Evolutionary conservation across 768 basidiomycete species (phyloP).

Genomic region (Atractiella rhizophila): DNA sequence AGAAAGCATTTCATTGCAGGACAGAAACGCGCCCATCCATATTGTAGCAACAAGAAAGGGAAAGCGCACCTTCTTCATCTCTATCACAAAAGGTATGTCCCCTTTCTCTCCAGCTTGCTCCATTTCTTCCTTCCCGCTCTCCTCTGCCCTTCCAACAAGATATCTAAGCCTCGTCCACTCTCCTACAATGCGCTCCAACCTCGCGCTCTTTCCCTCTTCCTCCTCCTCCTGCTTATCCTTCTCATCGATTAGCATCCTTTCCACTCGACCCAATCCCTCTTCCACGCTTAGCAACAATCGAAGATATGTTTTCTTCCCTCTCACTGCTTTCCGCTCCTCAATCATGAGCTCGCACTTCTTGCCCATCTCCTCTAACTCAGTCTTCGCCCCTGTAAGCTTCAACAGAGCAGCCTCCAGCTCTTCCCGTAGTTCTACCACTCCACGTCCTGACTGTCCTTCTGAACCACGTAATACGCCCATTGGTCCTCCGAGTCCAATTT

Average conservation of each 20-base stretch:
- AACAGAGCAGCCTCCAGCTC: constrained; percentile 40
- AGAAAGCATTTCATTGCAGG: too few species aligned
- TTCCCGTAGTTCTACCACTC: constrained; percentile 35
- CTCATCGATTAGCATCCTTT: constrained; percentile 51
- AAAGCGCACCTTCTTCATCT: too few species aligned
- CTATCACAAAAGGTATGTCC: too few species aligned
- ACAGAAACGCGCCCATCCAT: too few species aligned
- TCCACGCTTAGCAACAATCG: constrained; percentile 75
- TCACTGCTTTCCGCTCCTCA: constrained; percentile 40
- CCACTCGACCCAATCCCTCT: constrained; percentile 66
- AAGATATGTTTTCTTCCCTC: constrained; percentile 70
- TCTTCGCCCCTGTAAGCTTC: constrained; percentile 35
- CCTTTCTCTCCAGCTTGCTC: too few species aligned
- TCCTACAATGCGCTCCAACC: too few species aligned
- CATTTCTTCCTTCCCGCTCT: too few species aligned
- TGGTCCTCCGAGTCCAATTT: constrained; percentile 63
- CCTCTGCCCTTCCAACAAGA: too few species aligned
- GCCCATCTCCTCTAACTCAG: constrained; percentile 38
- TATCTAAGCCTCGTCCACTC: too few species aligned
- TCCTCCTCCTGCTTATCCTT: too few species aligned
- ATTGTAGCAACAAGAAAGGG: too few species aligned
- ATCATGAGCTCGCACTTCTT: constrained; percentile 54
- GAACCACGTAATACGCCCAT: constrained; percentile 10
- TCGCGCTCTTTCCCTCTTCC: too few species aligned
- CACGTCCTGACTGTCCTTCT: constrained; percentile 23